phyloP scores from a whole-genome alignment of 176 grass and related monocot genomes.

The Cocos nucifera region DNA sequence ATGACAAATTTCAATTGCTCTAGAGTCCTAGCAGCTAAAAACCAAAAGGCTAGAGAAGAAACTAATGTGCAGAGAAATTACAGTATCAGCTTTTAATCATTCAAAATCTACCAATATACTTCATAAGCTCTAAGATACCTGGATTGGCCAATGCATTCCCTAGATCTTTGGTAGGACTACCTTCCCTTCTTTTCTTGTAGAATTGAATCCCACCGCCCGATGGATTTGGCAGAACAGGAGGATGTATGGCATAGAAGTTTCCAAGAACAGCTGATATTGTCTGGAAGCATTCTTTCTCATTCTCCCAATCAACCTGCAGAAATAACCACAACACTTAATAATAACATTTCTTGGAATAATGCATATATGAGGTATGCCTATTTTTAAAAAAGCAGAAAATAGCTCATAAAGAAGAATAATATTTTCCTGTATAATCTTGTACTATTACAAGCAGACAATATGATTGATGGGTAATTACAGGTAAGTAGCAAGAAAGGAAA shows the following conservation, averaged over 20 bases:
- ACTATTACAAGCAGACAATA: no score
- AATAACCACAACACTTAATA: no score
- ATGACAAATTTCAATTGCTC: no score
- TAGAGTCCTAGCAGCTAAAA: no score
- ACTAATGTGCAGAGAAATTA: neutral
- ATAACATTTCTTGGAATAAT: no score
- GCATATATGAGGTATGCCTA: no score
- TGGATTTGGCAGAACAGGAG: constrained; percentile 93
- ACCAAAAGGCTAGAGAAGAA: no score
- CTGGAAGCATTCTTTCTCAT: constrained; percentile 88
- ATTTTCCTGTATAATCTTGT: no score
- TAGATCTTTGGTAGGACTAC: neutral
- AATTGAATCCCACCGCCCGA: constrained; percentile 56
- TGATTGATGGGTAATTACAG: no score
- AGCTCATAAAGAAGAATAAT: no score
- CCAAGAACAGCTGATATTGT: constrained; percentile 65
- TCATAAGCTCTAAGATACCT: constrained; percentile 22
- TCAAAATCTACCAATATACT: constrained; percentile 5
- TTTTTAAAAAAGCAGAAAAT: no score
- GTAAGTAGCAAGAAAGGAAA: no score
- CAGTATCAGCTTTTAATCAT: neutral
- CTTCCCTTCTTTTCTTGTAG: constrained; percentile 75
- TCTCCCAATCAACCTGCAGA: constrained; percentile 60
- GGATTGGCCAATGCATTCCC: constrained; percentile 12
- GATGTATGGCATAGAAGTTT: constrained; percentile 90